A percentile compares a stretch with the other conserved stretches of the same genome.
These are phyloP conservation scores for Lodderomyces theae DNA, from an alignment of 1,139 yeast genomes.

Conservation along the genomic window DNA sequence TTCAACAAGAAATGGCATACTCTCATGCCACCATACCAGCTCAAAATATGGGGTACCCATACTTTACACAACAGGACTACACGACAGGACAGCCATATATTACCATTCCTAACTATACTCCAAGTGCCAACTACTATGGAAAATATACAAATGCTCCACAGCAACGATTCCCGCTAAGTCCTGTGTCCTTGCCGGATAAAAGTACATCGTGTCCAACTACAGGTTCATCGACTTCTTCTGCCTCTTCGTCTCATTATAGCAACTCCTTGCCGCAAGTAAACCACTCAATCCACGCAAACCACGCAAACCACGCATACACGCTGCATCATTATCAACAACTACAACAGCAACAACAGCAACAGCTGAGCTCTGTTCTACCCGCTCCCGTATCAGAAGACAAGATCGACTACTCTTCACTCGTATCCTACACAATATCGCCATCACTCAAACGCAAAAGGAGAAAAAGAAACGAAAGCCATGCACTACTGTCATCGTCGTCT, in stretches of 20 bases:
- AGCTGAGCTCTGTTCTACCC: conserved; percentile 2
- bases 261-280: no score
- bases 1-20: not conserved
- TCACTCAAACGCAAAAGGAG: conserved; percentile 35
- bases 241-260: conserved; percentile 1
- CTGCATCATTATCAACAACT: conserved; percentile 1
- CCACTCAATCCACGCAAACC: no score
- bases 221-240: conserved; percentile 5
- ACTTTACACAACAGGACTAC: not conserved
- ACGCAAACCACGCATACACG: not conserved
- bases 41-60: not conserved
- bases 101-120: not conserved
- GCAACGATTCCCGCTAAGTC: conserved; percentile 16
- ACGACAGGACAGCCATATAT: not conserved
- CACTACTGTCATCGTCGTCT: no score
- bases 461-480: conserved; percentile 8
- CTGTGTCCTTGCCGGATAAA: conserved; percentile 15
- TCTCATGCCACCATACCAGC: not conserved
- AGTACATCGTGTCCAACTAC: not conserved
- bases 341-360: not conserved
- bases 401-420: conserved; percentile 39
- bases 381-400: conserved; percentile 7
- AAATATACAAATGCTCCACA: conserved; percentile 3
- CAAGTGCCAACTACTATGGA: not conserved
- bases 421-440: conserved; percentile 37